Conservation (phyloP, 2,329 filamentous ascomycete species). For the Penicillium sp. region DNA sequence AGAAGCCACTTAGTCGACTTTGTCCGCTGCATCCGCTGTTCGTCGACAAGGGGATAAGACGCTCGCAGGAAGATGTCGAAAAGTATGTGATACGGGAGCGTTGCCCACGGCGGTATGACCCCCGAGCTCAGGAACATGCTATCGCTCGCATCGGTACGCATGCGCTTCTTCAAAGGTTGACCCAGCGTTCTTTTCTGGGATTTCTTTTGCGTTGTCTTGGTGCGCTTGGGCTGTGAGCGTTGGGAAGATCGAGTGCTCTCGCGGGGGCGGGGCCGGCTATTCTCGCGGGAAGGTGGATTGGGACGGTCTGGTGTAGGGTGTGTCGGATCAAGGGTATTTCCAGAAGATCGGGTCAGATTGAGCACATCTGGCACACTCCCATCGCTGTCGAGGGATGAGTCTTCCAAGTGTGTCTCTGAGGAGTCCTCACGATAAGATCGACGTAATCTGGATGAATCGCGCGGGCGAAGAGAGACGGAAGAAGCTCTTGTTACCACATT, state of each 20-base stretch:
- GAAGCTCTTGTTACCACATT: conserved; percentile 17
- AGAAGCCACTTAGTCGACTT: conserved; percentile 61
- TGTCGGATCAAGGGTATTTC: not conserved
- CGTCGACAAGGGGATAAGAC: conserved; percentile 57
- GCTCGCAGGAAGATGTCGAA: conserved; percentile 70
- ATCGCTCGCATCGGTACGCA: conserved; percentile 24
- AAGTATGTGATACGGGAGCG: conserved; percentile 69
- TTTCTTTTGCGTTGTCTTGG: conserved; percentile 20
- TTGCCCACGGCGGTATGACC: conserved; percentile 59
- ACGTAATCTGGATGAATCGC: conserved; percentile 29
- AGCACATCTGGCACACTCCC: conserved; percentile 10
- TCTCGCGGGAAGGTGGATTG: conserved; percentile 1
- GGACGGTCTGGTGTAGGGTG: not conserved
- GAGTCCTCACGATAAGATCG: conserved; percentile 40
- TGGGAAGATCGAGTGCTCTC: conserved; percentile 15
- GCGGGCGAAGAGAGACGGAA: conserved; percentile 36
- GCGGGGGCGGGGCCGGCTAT: conserved; percentile 5
- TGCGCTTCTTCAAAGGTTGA: conserved; percentile 30
- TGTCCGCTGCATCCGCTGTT: conserved; percentile 26
- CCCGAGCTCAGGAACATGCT: conserved; percentile 27
- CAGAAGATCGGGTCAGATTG: not conserved
- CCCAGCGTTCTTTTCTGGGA: conserved; percentile 12
- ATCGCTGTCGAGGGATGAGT: conserved; percentile 11
- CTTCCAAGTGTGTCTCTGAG: conserved; percentile 32
- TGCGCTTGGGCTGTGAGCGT: conserved; percentile 4